Percentiles rank a stretch among this genome's conserved stretches.
Conservation (phyloP, 164 flowering plant species). For the Protea cynaroides region DNA sequence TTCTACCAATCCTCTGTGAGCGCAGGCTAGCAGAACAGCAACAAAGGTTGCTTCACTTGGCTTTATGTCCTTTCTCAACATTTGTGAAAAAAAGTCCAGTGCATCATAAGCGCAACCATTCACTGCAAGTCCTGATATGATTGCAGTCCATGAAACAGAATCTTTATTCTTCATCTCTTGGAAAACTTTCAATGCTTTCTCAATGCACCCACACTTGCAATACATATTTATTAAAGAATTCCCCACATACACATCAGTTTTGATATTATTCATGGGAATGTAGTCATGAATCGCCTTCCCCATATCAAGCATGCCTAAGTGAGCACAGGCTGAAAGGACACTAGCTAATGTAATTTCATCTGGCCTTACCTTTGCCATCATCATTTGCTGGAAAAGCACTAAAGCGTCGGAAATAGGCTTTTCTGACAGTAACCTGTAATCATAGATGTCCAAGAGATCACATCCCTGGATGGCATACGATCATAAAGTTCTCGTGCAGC, state of each 20-base stretch:
- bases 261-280: not conserved
- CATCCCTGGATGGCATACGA: not conserved
- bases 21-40: not conserved
- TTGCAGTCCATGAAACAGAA: not conserved
- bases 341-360: not conserved
- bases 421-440: not conserved
- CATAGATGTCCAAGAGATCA: slow-evolving; percentile 1
- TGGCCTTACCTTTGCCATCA: not conserved
- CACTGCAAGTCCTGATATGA: slow-evolving; percentile 1
- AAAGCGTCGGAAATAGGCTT: not conserved
- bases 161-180: not conserved
- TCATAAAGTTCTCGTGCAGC: not conserved
- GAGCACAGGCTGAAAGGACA: not conserved
- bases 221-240: not conserved
- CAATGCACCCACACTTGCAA: not conserved
- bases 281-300: not conserved
- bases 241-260: not conserved
- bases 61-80: not conserved
- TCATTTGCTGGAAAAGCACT: not conserved
- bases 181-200: not conserved
- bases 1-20: not conserved
- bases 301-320: not conserved
- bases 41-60: not conserved
- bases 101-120: not conserved
- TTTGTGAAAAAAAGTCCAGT: not conserved